These are phyloP conservation scores for Phytopythium litorale DNA, from an alignment of 352 stramenopile species.

Conservation along the genomic window DNA sequence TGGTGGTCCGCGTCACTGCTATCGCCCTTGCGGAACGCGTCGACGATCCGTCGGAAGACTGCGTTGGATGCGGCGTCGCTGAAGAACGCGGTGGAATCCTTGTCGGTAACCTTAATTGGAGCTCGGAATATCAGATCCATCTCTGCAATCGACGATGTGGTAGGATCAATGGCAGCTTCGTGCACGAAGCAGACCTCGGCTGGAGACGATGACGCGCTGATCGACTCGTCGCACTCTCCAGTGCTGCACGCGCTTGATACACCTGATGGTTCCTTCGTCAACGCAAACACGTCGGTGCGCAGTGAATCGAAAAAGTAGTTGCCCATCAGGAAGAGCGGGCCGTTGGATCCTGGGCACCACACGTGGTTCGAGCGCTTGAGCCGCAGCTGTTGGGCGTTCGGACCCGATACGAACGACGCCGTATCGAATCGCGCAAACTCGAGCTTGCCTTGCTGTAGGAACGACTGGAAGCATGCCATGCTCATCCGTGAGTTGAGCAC, in stretches of 20 bases:
- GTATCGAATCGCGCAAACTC: constrained; percentile 78
- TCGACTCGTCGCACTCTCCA: neutral
- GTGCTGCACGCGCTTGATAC: neutral
- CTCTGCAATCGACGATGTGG: constrained; percentile 40
- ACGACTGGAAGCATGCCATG: constrained; percentile 59
- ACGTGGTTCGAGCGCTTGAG: constrained; percentile 20
- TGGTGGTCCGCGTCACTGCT: neutral
- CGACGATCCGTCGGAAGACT: constrained; percentile 30
- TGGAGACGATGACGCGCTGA: too few relatives aligned
- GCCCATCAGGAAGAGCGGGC: constrained; percentile 67
- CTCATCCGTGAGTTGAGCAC: constrained; percentile 55
- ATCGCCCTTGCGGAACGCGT: constrained; percentile 10
- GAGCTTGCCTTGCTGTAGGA: constrained; percentile 31
- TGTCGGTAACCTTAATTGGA: constrained; percentile 3
- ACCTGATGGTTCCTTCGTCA: constrained; percentile 6
- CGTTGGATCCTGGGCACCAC: constrained; percentile 44
- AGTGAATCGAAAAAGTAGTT: constrained; percentile 87
- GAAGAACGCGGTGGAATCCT: constrained; percentile 17
- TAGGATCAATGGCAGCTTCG: constrained; percentile 35
- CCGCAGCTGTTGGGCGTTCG: constrained; percentile 21
- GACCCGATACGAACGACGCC: constrained; percentile 27
- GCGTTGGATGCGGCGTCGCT: constrained; percentile 30
- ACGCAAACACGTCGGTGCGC: constrained; percentile 58
- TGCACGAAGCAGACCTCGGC: constrained; percentile 19
- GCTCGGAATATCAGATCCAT: constrained; percentile 41